Evolutionary conservation across 2,329 filamentous ascomycete genomes (phyloP), one percentile per base, ranked within the genome.

Genomic region (Colletotrichum sp.): DNA sequence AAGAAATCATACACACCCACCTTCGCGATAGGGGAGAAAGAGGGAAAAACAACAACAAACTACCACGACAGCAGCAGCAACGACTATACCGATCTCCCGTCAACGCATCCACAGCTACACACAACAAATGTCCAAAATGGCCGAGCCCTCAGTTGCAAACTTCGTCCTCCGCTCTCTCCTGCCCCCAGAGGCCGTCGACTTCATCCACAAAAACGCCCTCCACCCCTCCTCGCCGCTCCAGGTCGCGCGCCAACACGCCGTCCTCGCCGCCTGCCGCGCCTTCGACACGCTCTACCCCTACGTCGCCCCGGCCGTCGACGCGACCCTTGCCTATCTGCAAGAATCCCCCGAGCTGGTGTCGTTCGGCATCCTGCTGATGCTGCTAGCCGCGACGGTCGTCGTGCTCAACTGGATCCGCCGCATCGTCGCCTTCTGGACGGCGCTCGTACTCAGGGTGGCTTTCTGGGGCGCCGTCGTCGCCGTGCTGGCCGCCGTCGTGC

Each of bases 371-470:
- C 86, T 89, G 12, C 84, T 93, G 67, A 86, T 88, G 16, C 80
- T 93, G 10, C 86, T 94, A 6, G 84, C 93, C 60, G 79, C 92
- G 34, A 85, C 92, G 71, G 84, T 96, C 67, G 87, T 95, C 81
- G 82, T 96, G 72, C 87, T 97, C 78, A 90, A 93, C 82, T 93
- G 94, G 86, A 86, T 95, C 22, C 92, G 93, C 76, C 91, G 95
- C 76, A 86, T 95, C 25, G 88, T 98, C 74, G 86, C 95, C 81
- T 97, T 93, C 87, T 95, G 95, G 92, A 91, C 95, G 68, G 87
- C 90, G n/a, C 81, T 98, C 71, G 88, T 89, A 13, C 83, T 95
- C 77, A 86, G 90, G 28, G 78, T 95, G 56, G 83, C 90, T 3
- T 91, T 95, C 77, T 97, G 92, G 91, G 89, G 89, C 2, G 82